Evolutionary conservation across 352 stramenopile genomes (phyloP).

Genomic region (Globisporangium rhizosaccharum): DNA sequence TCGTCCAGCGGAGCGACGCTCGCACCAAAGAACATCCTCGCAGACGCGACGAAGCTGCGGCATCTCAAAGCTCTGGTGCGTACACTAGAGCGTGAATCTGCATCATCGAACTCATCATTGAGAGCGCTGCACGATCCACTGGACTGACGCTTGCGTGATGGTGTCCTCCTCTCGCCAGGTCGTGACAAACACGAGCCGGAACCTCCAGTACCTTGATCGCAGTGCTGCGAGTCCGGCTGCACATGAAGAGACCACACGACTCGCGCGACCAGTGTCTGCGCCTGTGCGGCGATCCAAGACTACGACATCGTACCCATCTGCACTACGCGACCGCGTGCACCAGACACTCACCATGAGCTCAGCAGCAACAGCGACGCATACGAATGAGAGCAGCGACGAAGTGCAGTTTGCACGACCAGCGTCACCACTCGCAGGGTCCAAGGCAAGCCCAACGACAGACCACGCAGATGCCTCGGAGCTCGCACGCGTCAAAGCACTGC

Average conservation of each 20-base stretch:
- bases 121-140: neutral
- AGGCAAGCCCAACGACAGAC: neutral
- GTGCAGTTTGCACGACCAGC: constrained; percentile 5
- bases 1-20: constrained; percentile 4
- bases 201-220: constrained; percentile 18
- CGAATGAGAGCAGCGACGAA: constrained; percentile 9
- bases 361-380: neutral
- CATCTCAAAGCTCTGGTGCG: constrained; percentile 68
- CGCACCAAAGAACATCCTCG: constrained; percentile 68
- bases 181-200: constrained; percentile 28
- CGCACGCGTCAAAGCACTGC: constrained; percentile 4
- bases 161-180: constrained; percentile 24
- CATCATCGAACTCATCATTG: too few relatives aligned
- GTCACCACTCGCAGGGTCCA: neutral
- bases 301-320: constrained; percentile 37
- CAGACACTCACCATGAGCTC: constrained; percentile 12
- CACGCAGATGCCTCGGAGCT: constrained; percentile 2
- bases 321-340: constrained; percentile 45
- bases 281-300: constrained; percentile 54
- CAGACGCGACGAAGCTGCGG: constrained; percentile 58
- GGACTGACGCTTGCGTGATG: neutral
- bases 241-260: too few relatives aligned
- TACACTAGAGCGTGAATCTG: neutral
- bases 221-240: neutral
- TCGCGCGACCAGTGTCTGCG: constrained; percentile 51